Conservation (phyloP, 2,329 filamentous ascomycete species). For the Rhynchosporium secalis region DNA sequence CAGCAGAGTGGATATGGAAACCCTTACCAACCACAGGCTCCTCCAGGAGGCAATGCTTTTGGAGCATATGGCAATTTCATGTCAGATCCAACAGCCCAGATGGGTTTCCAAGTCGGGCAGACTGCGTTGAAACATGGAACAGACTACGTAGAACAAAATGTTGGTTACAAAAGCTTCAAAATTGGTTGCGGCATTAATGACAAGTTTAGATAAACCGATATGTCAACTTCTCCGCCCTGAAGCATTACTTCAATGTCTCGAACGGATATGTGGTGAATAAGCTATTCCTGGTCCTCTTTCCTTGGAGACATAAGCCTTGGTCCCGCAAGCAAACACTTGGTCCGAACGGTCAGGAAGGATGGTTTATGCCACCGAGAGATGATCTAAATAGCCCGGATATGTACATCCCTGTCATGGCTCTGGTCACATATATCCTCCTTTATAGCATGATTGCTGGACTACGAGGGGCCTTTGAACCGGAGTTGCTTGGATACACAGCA, state of each 20-base stretch:
- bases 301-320: constrained; percentile 98
- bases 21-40: constrained; percentile 66
- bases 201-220: constrained; percentile 67
- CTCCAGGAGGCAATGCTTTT: constrained; percentile 53
- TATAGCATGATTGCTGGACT: constrained; percentile 89
- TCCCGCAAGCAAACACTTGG: constrained; percentile 81
- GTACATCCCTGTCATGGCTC: constrained; percentile 98
- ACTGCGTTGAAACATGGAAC: constrained; percentile 88
- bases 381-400: constrained; percentile 98
- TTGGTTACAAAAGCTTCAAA: constrained; percentile 43
- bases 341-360: constrained; percentile 67
- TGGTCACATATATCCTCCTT: constrained; percentile 95
- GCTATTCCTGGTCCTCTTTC: constrained; percentile 89
- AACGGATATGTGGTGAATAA: constrained; percentile 97
- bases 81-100: constrained; percentile 90
- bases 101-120: constrained; percentile 92
- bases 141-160: constrained; percentile 94
- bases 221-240: constrained; percentile 88
- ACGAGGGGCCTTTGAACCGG: constrained; percentile 88
- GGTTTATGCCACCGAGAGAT: constrained; percentile 88
- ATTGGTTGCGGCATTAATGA: constrained; percentile 22
- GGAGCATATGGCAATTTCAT: constrained; percentile 89
- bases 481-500: constrained; percentile 86
- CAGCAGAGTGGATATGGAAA: constrained; percentile 68
- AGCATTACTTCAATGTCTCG: constrained; percentile 99